Evolutionary conservation across 352 stramenopile species (phyloP).

Genomic region (Phytophthora pseudosyringae): DNA sequence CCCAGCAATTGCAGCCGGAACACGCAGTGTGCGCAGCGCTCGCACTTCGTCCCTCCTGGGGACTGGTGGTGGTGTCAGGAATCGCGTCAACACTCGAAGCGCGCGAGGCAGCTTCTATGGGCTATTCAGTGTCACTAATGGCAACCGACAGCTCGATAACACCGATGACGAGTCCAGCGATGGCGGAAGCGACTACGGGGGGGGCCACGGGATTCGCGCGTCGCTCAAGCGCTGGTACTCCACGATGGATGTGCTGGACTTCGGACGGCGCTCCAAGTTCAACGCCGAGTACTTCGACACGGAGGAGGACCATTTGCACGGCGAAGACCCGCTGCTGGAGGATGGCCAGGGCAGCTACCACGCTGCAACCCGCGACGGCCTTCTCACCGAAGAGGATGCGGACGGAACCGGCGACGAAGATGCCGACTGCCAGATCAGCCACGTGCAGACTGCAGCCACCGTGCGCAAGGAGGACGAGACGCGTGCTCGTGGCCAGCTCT

Average conservation of each 20-base stretch:
- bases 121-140: slow-evolving; percentile 35
- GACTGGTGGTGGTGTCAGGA: slow-evolving; percentile 21
- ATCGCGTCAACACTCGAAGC: slow-evolving; percentile 36
- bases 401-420: slow-evolving; percentile 41
- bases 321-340: slow-evolving; percentile 72
- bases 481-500: slow-evolving; percentile 70
- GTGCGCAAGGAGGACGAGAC: slow-evolving; percentile 84
- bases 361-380: slow-evolving; percentile 35
- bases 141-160: slow-evolving; percentile 28
- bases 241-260: slow-evolving; percentile 71
- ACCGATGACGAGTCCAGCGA: slow-evolving; percentile 49
- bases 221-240: slow-evolving; percentile 83
- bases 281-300: slow-evolving; percentile 81
- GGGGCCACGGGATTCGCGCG: slow-evolving; percentile 54
- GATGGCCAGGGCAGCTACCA: slow-evolving; percentile 52
- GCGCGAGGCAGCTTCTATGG: slow-evolving; percentile 43
- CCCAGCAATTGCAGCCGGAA: slow-evolving; percentile 30
- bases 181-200: slow-evolving; percentile 53
- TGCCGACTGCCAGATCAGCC: slow-evolving; percentile 81
- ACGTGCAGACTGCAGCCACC: slow-evolving; percentile 83
- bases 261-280: slow-evolving; percentile 78
- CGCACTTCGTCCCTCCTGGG: slow-evolving; percentile 34
- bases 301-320: slow-evolving; percentile 53
- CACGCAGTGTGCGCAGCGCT: slow-evolving; percentile 34
- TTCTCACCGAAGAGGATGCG: slow-evolving; percentile 36